These are phyloP conservation scores for Rhizopus arrhizus DNA, from an alignment of 371 early-diverging fungal genomes.

Conservation along the genomic window DNA sequence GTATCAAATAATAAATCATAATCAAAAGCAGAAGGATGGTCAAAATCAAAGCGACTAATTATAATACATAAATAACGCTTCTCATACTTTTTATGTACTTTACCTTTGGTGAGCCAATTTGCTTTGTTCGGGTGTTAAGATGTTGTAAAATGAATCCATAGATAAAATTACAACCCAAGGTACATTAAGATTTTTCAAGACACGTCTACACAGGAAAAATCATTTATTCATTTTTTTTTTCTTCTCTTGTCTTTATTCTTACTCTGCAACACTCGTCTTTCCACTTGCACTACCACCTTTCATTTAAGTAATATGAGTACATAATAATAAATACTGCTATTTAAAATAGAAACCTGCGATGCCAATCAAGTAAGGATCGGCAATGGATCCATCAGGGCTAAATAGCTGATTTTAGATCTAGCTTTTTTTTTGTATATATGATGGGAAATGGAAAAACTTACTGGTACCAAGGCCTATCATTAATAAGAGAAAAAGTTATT, in stretches of 20 bases:
- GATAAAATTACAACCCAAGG: constrained; percentile 89
- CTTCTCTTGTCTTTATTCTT: constrained; percentile 18
- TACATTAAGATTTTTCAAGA: constrained; percentile 74
- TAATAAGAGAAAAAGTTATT: constrained; percentile 5
- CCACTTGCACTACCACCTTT: constrained; percentile 83
- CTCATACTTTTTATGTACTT: background rate
- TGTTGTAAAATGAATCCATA: constrained; percentile 95
- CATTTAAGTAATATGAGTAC: background rate
- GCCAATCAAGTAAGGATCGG: constrained; percentile 72
- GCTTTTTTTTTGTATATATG: background rate
- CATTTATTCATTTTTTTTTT: background rate
- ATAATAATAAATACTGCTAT: background rate
- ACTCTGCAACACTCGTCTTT: constrained; percentile 80
- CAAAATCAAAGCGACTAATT: constrained; percentile 74
- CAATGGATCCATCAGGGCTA: constrained; percentile 66
- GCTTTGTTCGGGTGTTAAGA: constrained; percentile 75
- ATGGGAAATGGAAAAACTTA: constrained; percentile 23
- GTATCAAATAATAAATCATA: constrained; percentile 75
- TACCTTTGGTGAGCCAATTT: constrained; percentile 71
- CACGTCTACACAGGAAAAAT: constrained; percentile 44
- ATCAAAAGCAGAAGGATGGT: constrained; percentile 83
- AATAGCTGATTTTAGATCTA: background rate
- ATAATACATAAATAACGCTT: background rate
- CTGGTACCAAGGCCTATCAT: constrained; percentile 41
- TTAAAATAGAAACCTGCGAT: constrained; percentile 61